Base-by-base conservation (phyloP, 768 basidiomycete species). In the Tricholoma bakamatsutake region DNA sequence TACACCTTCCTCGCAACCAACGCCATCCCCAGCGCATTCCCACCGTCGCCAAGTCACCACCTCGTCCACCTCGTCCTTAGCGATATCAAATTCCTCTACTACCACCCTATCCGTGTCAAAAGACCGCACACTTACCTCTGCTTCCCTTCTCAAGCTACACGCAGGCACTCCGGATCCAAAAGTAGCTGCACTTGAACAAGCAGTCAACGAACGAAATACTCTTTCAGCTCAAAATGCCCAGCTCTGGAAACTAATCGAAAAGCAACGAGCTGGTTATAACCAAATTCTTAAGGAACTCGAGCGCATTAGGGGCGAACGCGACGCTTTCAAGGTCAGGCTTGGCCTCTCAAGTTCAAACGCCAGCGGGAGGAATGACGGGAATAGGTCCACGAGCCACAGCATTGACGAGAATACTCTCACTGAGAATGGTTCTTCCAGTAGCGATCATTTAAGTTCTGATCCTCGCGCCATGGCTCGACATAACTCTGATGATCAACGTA, bases 231-330 rank as follows among this genome's bases (percentile, higher is more conserved):
- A 96, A 74, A 96, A 96, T 67, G 74, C 85, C 13, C 92, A 95
- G 72, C 82, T 96, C 18, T 96, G 94, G 94, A 95, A 94, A 70
- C 80, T 95, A 59, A 87, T 96, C 66, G 92, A 95, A 78, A 95
- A 93, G 68, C 91, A 94, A 69, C 81, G 91, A 54, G 70, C 82
- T 18, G 89, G 85, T n/a, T 90, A 90, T 66, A 83, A 80, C 57
- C 84, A 88, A 55, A 81, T 91, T 54, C 75, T 88, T 67, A 90
- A 90, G 71, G 92, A 96, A 62, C 77, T 92, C 43, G 93, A 95
- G 61, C 82, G 93, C 53, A 80, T 96, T 50, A 79, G 93, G 12
- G 75, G 74, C 10, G 93, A 96, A 67, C 81, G 93, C 15, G 93
- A 94, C 64, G 67, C 77, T 8, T 88, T 78, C 74, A 87, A 76